A percentile compares a stretch with the other conserved stretches of the same genome.
Evolutionary conservation across 2,329 filamentous ascomycete genomes (phyloP).

Genomic region (Fusarium sp.): DNA sequence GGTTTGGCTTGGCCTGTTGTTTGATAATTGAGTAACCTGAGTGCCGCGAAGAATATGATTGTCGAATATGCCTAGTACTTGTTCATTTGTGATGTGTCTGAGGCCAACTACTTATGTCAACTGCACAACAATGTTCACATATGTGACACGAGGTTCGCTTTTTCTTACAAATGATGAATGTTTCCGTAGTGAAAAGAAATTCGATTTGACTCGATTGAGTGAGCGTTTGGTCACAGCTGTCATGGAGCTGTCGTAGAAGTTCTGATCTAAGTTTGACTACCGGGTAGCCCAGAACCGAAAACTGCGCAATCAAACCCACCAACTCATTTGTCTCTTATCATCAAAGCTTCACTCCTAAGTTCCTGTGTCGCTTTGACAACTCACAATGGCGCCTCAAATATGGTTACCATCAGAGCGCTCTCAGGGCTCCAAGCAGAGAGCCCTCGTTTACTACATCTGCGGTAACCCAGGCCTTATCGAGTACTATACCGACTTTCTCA

Average conservation of each 20-base stretch:
- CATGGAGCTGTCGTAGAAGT: background rate
- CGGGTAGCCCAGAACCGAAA: constrained; percentile 16
- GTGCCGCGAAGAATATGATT: constrained; percentile 12
- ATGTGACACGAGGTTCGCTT: background rate
- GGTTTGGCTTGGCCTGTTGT: constrained; percentile 18
- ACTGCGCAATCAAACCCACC: background rate
- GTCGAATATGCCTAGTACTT: background rate
- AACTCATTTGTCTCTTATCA: background rate
- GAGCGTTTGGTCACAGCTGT: background rate
- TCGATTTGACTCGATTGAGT: background rate
- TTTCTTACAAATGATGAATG: rapidly evolving
- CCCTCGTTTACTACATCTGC: constrained; percentile 78
- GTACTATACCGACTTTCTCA: constrained; percentile 79
- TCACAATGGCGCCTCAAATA: constrained; percentile 46
- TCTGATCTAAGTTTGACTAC: background rate
- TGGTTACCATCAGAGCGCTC: constrained; percentile 49
- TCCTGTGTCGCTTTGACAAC: background rate
- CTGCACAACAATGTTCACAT: background rate
- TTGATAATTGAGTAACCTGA: constrained; percentile 33
- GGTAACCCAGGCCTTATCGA: constrained; percentile 82
- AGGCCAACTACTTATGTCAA: background rate
- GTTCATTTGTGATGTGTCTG: background rate
- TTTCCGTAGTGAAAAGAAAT: too few relatives aligned
- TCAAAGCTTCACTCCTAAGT: background rate
- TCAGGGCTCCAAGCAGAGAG: constrained; percentile 45